A percentile compares a stretch with the other conserved stretches of the same genome.
Conservation (phyloP, 176 grass and related monocot genomes). For the Alloteropsis semialata region DNA sequence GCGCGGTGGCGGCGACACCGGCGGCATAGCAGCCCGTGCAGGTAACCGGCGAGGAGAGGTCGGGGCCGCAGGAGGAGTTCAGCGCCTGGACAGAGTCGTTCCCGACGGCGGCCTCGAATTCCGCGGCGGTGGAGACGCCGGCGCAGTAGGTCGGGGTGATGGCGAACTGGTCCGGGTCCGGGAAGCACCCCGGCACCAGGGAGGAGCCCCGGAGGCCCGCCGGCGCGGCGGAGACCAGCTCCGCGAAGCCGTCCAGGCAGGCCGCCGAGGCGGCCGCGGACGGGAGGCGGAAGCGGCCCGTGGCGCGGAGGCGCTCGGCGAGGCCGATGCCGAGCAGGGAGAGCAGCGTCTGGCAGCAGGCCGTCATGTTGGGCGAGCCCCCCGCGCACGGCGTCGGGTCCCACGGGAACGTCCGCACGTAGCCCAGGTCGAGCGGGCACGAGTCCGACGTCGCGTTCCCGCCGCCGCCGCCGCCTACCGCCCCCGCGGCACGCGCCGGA, state of each 20-base stretch:
- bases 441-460: constrained; percentile 25
- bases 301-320: constrained; percentile 57
- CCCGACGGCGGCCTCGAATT: constrained; percentile 32
- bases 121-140: constrained; percentile 40
- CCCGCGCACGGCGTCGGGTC: constrained; percentile 46
- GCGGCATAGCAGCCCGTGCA: constrained; percentile 45
- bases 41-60: constrained; percentile 14
- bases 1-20: constrained; percentile 37
- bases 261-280: constrained; percentile 27
- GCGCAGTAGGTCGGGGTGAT: constrained; percentile 55
- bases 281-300: constrained; percentile 68
- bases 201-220: constrained; percentile 20
- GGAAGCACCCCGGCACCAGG: constrained; percentile 56
- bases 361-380: constrained; percentile 31
- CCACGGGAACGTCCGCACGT: constrained; percentile 75
- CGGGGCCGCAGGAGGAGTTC: constrained; percentile 48
- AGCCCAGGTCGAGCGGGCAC: constrained; percentile 64
- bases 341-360: constrained; percentile 58
- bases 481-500: background rate
- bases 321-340: constrained; percentile 54
- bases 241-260: constrained; percentile 28
- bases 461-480: background rate
- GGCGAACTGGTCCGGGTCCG: constrained; percentile 18
- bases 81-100: constrained; percentile 36
- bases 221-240: constrained; percentile 24